Base-by-base conservation (phyloP, 495 filamentous ascomycete species). In the Aspergillus baeticus region DNA sequence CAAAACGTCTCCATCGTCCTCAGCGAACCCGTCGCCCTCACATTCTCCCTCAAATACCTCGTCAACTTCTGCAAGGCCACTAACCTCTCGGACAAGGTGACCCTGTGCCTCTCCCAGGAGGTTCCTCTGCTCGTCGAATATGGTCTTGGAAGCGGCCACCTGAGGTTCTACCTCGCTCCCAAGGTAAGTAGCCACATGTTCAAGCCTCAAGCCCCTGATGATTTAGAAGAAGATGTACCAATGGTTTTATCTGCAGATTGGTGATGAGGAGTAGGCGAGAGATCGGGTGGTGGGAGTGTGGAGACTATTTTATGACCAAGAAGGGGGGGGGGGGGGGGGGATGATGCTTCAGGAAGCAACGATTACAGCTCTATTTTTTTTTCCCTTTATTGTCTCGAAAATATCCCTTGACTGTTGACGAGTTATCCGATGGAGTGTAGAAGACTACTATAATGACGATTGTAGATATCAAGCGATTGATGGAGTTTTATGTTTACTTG, bases 31-130 rank as follows among this genome's bases (percentile, higher is more conserved):
- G 95, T 98, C 57, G 80, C 89, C 42, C 85, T 99, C 39, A 99
- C 93, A 31, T 99, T 99, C 83, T 97, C 94, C 41, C 89, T 98
- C 63, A 99, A 99, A 76, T 99, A 99, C 77, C 85, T 99, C 5
- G 91, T 95, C 83, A 96, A 96, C 82, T 99, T 99, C 81, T 98
- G 94, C 86, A 99, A 99, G 81, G 94, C 94, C 35, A 87, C 88
- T 67, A 85, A 86, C 50, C 78, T 99, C 51, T 94, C 91, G 52
- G 75, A 67, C 67, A 81, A 83, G 48, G 94, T 99, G 65, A 92
- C 87, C 70, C 84, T 99, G 62, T 92, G 89, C 75, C 81, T 99
- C 46, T 96, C 92, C 44, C 92, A 91, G 70, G 94, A 99, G 76
- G 92, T 99, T 38, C 94, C 94, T 20, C 85, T 99, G 63, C 78